Evolutionary conservation across 768 basidiomycete species (phyloP).

Genomic region (Tricholoma furcatifolium): DNA sequence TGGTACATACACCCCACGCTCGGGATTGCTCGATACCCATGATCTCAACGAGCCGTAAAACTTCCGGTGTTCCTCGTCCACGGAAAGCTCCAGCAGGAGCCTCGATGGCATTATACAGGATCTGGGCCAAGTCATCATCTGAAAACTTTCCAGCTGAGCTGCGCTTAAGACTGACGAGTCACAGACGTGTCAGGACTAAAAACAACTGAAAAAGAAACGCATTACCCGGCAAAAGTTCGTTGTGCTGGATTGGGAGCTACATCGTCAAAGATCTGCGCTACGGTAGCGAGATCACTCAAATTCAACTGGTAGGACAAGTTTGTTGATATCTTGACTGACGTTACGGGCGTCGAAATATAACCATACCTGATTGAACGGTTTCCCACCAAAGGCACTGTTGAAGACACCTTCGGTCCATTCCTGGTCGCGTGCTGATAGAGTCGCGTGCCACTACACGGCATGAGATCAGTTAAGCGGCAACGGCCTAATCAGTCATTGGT

Average conservation of each 20-base stretch:
- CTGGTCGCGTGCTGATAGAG: conserved; percentile 46
- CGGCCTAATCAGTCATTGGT: neutral
- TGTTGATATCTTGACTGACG: neutral
- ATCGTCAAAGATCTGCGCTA: conserved; percentile 16
- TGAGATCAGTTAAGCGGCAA: neutral
- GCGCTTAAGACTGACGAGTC: conserved; percentile 29
- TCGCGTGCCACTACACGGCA: conserved; percentile 52
- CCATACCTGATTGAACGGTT: conserved; percentile 32
- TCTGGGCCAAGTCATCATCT: conserved; percentile 47
- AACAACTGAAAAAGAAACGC: neutral
- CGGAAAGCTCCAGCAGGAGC: conserved; percentile 43
- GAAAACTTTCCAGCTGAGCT: conserved; percentile 45
- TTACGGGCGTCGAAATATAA: neutral
- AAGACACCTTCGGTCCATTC: conserved; percentile 51
- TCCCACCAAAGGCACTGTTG: conserved; percentile 34
- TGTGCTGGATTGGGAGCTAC: conserved; percentile 23
- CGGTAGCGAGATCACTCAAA: conserved; percentile 20
- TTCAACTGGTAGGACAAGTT: conserved; percentile 13
- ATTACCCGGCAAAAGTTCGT: conserved; percentile 41
- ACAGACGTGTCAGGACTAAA: neutral
- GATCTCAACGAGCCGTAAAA: conserved; percentile 50
- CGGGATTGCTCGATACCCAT: conserved; percentile 53
- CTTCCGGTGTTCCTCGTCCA: conserved; percentile 44
- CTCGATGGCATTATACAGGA: conserved; percentile 47
- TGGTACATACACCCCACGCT: conserved; percentile 50